Conservation (phyloP, 768 basidiomycete genomes). For the Termitomyces titanicus region DNA sequence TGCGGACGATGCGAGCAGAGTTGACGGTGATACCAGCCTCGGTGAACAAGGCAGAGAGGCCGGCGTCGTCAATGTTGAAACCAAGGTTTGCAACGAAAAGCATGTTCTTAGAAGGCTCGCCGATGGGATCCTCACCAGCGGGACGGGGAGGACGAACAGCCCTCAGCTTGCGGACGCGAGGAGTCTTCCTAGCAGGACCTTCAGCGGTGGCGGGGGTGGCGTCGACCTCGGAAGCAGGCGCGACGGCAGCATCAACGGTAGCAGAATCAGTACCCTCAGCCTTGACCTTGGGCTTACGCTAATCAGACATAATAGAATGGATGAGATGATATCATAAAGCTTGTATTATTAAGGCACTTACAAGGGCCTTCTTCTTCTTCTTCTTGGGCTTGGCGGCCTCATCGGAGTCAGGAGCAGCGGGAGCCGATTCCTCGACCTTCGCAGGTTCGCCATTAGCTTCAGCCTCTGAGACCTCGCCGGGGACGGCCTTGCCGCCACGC, state of each 20-base stretch:
- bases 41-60: slow-evolving; percentile 77
- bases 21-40: slow-evolving; percentile 79
- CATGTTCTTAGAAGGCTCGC: slow-evolving; percentile 85
- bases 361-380: slow-evolving; percentile 71
- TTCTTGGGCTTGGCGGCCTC: slow-evolving; percentile 83
- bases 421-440: slow-evolving; percentile 49
- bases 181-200: slow-evolving; percentile 42
- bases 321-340: slow-evolving; percentile 19
- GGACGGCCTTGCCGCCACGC: slow-evolving; percentile 82
- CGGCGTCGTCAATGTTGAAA: slow-evolving; percentile 87
- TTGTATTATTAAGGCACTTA: slow-evolving; percentile 31
- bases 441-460: slow-evolving; percentile 79
- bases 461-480: slow-evolving; percentile 87
- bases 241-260: slow-evolving; percentile 34
- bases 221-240: slow-evolving; percentile 24
- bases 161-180: slow-evolving; percentile 55
- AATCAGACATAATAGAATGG: slow-evolving; percentile 3
- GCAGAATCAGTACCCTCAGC: slow-evolving; percentile 33
- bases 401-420: slow-evolving; percentile 50
- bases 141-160: slow-evolving; percentile 60
- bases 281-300: slow-evolving; percentile 64
- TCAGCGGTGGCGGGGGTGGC: slow-evolving; percentile 31
- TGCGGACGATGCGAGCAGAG: slow-evolving; percentile 87
- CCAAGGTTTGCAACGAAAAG: slow-evolving; percentile 98
- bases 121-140: slow-evolving; percentile 77